A percentile compares a stretch with the other conserved stretches of the same genome.
These are phyloP conservation scores for Akanthomyces dipterigenus DNA, from an alignment of 2,329 filamentous ascomycete species.

Conservation along the genomic window DNA sequence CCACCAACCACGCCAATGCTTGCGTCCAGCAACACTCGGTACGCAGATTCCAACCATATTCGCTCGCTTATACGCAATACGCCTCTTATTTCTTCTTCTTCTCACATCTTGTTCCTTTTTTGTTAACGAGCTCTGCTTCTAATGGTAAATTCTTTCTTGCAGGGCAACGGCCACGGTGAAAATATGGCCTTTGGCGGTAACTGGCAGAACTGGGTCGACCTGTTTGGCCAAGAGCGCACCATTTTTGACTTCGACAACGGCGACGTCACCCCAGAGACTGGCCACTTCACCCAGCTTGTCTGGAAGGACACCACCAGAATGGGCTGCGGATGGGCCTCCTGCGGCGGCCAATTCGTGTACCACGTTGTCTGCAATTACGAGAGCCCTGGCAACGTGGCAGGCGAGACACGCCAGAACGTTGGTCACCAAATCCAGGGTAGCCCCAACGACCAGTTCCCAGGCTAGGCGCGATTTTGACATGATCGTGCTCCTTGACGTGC, in stretches of 20 bases:
- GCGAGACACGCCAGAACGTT: constrained; percentile 11
- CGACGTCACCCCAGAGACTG: constrained; percentile 1
- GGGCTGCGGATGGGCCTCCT: constrained; percentile 19
- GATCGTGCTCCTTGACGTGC: background rate
- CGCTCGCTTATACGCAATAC: no score
- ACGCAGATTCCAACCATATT: background rate
- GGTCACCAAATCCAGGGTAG: constrained; percentile 4
- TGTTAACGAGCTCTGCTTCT: background rate
- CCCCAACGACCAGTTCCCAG: background rate
- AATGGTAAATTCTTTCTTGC: background rate
- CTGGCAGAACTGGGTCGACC: constrained; percentile 3
- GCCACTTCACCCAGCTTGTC: constrained; percentile 27
- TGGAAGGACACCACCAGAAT: constrained; percentile 22
- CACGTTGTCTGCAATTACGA: constrained; percentile 16
- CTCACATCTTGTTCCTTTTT: background rate
- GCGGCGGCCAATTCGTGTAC: constrained; percentile 1
- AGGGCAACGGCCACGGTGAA: background rate
- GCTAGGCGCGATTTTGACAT: background rate
- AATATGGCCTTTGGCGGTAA: background rate
- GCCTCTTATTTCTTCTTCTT: no score
- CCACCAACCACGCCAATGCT: constrained; percentile 50
- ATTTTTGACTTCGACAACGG: constrained; percentile 13
- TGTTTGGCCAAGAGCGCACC: constrained; percentile 15
- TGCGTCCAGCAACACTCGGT: constrained; percentile 50
- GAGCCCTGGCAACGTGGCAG: constrained; percentile 11